phyloP scores from a whole-genome alignment of 192 early-diverging fungal species.

The Haplosporangium gracile region DNA sequence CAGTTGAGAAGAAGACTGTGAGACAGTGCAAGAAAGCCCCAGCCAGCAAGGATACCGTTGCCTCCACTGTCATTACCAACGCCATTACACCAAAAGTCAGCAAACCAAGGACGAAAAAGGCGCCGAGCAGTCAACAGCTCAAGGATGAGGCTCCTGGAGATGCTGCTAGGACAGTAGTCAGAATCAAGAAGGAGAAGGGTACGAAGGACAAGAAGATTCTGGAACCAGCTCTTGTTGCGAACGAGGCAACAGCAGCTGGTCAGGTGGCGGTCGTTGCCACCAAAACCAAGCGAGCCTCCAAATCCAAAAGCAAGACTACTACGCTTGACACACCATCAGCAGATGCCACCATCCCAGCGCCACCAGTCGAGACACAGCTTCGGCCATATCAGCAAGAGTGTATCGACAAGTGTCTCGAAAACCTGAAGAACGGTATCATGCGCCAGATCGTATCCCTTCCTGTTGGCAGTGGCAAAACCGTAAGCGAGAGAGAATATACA shows the following conservation, averaged over 20 bases:
- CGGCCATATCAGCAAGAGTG: conserved; percentile 92
- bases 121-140: not conserved
- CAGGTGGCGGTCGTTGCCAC: not conserved
- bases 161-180: no score
- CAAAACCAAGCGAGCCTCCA: conserved; percentile 1
- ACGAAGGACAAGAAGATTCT: not conserved
- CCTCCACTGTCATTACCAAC: not conserved
- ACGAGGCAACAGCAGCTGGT: not conserved
- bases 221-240: not conserved
- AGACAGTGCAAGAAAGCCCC: not conserved
- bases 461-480: conserved; percentile 90
- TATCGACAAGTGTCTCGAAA: conserved; percentile 73
- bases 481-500: conserved; percentile 32
- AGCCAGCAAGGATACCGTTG: not conserved
- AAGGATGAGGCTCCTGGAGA: no score
- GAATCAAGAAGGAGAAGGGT: not conserved
- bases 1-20: not conserved
- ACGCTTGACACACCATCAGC: not conserved
- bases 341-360: not conserved
- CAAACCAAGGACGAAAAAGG: not conserved
- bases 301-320: not conserved
- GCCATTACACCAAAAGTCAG: not conserved
- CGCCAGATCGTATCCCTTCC: conserved; percentile 87
- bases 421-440: conserved; percentile 68
- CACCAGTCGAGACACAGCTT: conserved; percentile 50